A percentile compares a stretch with the other conserved stretches of the same genome.
These are phyloP conservation scores for Fusarium coicis DNA, from an alignment of 2,329 filamentous ascomycete genomes.

Conservation along the genomic window DNA sequence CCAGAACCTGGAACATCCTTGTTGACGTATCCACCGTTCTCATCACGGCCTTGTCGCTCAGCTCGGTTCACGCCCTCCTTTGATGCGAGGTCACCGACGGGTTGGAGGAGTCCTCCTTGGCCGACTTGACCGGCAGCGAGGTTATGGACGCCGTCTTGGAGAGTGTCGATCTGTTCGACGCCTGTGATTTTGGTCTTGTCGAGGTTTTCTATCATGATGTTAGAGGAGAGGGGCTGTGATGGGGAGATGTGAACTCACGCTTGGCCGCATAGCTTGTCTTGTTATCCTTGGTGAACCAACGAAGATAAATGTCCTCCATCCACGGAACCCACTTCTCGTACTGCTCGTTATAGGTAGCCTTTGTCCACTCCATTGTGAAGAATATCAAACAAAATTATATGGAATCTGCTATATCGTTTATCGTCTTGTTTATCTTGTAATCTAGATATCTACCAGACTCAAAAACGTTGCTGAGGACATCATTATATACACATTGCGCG, in stretches of 20 bases:
- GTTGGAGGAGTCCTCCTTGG: conserved; percentile 73
- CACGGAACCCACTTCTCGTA: conserved; percentile 82
- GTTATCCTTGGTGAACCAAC: conserved; percentile 81
- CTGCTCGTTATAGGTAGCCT: conserved; percentile 74
- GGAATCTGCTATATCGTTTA: not conserved
- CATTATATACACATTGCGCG: conserved; percentile 22
- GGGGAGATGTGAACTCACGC: conserved; percentile 56
- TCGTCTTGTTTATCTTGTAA: not conserved
- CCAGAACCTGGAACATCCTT: conserved; percentile 46
- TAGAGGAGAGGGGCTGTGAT: not conserved
- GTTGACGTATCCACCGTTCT: conserved; percentile 61
- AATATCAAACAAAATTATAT: not conserved
- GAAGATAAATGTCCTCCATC: conserved; percentile 78
- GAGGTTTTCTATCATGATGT: conserved; percentile 64
- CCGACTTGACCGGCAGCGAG: conserved; percentile 73
- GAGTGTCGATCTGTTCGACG: conserved; percentile 71
- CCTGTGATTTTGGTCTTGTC: conserved; percentile 77
- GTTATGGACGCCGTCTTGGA: conserved; percentile 74
- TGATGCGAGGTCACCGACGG: conserved; percentile 69
- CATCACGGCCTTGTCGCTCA: conserved; percentile 72
- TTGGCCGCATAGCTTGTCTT: conserved; percentile 78
- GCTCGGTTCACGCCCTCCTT: conserved; percentile 74
- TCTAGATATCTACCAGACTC: not conserved
- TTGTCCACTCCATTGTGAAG: conserved; percentile 63
- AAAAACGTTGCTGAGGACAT: not conserved